A percentile compares a stretch with the other conserved stretches of the same genome.
Conservation (phyloP, 768 basidiomycete species). For the Tephrocybe sp. region DNA sequence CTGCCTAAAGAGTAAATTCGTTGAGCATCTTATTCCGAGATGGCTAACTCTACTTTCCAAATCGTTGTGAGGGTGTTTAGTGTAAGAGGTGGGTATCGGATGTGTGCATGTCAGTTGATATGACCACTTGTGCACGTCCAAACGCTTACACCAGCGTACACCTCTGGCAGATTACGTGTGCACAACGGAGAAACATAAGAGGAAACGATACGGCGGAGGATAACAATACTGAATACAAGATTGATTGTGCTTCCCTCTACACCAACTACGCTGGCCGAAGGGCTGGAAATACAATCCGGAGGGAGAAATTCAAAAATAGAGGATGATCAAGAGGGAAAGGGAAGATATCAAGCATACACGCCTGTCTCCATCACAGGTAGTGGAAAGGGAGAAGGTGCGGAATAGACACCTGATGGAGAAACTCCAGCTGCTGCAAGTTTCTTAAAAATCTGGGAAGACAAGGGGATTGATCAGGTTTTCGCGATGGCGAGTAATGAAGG, state of each 20-base stretch:
- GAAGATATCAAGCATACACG: constrained; percentile 13
- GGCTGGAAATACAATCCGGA: constrained; percentile 1
- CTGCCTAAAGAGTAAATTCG: too few species aligned
- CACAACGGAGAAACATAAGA: neutral
- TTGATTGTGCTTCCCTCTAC: constrained; percentile 10
- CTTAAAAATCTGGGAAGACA: constrained; percentile 41
- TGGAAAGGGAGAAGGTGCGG: constrained; percentile 34
- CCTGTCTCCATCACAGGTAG: constrained; percentile 31
- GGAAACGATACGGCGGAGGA: neutral
- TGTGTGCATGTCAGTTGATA: too few species aligned
- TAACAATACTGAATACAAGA: constrained; percentile 3
- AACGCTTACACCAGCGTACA: neutral
- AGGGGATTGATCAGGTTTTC: neutral
- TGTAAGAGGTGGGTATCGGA: too few species aligned
- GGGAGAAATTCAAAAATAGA: neutral
- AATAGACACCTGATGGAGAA: constrained; percentile 26
- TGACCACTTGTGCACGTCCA: neutral
- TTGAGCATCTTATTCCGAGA: too few species aligned
- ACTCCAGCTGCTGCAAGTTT: constrained; percentile 44
- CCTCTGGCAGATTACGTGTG: neutral
- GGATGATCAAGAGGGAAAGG: neutral
- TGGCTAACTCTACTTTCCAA: too few species aligned
- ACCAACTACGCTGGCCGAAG: neutral
- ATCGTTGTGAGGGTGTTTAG: too few species aligned
- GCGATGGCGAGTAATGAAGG: neutral